Percentiles rank a stretch among this genome's conserved stretches.
Evolutionary conservation across 345 rosid species (phyloP).

Genomic region (Toxicodendron radicans): DNA sequence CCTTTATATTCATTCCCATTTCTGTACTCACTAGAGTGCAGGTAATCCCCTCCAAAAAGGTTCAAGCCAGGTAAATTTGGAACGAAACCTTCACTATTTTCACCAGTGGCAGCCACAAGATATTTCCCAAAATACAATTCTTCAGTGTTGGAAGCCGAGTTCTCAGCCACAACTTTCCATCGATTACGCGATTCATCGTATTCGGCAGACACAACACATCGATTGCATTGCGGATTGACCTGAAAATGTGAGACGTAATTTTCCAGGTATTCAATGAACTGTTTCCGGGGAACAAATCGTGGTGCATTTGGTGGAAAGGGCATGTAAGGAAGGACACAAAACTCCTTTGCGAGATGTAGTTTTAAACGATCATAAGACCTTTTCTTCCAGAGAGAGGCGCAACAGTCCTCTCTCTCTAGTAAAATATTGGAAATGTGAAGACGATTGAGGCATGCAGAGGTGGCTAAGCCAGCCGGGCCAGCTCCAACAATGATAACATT

Average conservation of each 20-base stretch:
- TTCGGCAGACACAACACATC: constrained; percentile 24
- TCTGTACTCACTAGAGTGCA: constrained; percentile 46
- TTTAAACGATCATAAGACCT: constrained; percentile 48
- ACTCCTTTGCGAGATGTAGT: constrained; percentile 51
- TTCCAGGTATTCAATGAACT: constrained; percentile 48
- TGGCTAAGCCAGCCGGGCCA: constrained; percentile 57
- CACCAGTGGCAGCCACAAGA: constrained; percentile 54
- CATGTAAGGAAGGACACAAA: constrained; percentile 55
- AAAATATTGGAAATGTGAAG: constrained; percentile 39
- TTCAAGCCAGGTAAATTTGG: constrained; percentile 45
- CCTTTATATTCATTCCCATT: constrained; percentile 29
- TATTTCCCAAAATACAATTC: constrained; percentile 37
- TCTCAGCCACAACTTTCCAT: constrained; percentile 43
- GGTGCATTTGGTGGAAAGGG: constrained; percentile 33
- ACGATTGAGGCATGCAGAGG: constrained; percentile 50
- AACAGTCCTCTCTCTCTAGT: constrained; percentile 55
- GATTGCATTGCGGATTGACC: constrained; percentile 28
- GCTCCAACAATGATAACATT: constrained; percentile 49
- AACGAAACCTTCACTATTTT: constrained; percentile 38
- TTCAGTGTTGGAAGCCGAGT: not conserved
- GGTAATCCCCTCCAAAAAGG: constrained; percentile 33
- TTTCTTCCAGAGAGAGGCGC: constrained; percentile 57
- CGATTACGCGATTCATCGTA: constrained; percentile 8
- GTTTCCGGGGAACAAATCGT: constrained; percentile 37
- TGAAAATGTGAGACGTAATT: constrained; percentile 35